Evolutionary conservation across 805 yeast species (phyloP), one percentile per base, ranked within the genome.

Genomic region (Saccharomycopsis javanensis): DNA sequence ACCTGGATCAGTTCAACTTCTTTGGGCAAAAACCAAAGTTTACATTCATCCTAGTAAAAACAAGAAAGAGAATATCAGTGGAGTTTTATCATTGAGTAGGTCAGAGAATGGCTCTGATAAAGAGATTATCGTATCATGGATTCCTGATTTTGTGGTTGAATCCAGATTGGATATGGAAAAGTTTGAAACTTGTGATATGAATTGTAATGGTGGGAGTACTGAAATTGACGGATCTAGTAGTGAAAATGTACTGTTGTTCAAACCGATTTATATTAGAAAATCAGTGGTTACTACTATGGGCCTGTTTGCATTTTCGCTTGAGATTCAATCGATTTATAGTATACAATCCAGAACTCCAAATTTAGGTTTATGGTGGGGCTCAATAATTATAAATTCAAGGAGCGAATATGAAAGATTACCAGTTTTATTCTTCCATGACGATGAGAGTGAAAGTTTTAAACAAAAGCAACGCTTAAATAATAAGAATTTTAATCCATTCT

Each of bases 351-450:
- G 97, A 55, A 84, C 84, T 1, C 97, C 97, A 5, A 82, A 90
- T 1, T 72, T 81, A 15, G 96, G 91, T 1, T 83, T 90, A 82
- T 92, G 97, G 97, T 81, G 79, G 71, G 99, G 99, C 0, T 87
- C 96, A 0, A 72, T 92, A 15, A 73, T 89, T 1, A 69, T 94
- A 30, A 85, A 88, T 68, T 80, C 92, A 1, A 79, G 79, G 62
- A 60, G 63, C 18, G 62, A 61, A 16, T 72, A 56, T 23, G 67
- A 70, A 33, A 80, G 82, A 50, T 70, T 89, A 16, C 98, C 98
- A 0, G 85, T 90, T 4, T 65, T 94, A 45, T 94, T 91, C 69
- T 91, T 94, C 73, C 99, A 94, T 69, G 99, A 94, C 66, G 86
- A 87, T 56, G 91, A 87, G 64, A 80, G 85, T 34, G 84, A 88